phyloP scores from a whole-genome alignment of 2,329 filamentous ascomycete genomes.

The Tolypocladium capitatum region DNA sequence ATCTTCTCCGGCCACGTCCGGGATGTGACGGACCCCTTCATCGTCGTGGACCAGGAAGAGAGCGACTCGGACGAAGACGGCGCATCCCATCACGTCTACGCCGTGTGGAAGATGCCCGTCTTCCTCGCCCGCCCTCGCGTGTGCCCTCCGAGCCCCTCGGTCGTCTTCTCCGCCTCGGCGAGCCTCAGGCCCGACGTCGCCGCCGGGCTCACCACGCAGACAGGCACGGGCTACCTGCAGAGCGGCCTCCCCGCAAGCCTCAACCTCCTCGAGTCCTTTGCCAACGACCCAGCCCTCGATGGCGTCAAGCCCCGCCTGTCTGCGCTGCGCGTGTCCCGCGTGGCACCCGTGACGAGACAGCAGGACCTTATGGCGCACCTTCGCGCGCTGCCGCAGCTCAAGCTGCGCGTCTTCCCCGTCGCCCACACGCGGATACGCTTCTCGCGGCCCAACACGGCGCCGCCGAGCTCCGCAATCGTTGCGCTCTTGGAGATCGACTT shows the following conservation, averaged over 20 bases:
- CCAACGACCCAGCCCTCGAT: conserved; percentile 47
- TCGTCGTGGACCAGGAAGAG: conserved; percentile 30
- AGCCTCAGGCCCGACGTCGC: conserved; percentile 39
- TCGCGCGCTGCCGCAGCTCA: conserved; percentile 47
- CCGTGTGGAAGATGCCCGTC: conserved; percentile 47
- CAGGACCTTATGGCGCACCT: conserved; percentile 51
- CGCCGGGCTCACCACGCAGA: conserved; percentile 11
- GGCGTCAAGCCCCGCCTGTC: conserved; percentile 55
- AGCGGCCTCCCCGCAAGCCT: conserved; percentile 56
- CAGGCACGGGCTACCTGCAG: conserved; percentile 49
- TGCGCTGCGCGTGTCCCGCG: conserved; percentile 59
- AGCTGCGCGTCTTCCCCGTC: conserved; percentile 52
- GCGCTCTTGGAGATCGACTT: conserved; percentile 64
- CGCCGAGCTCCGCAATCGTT: conserved; percentile 47
- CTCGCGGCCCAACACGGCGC: conserved; percentile 46
- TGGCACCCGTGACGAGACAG: conserved; percentile 52
- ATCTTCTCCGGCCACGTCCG: conserved; percentile 44
- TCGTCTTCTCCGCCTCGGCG: conserved; percentile 51
- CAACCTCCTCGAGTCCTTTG: conserved; percentile 66
- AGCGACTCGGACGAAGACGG: conserved; percentile 11
- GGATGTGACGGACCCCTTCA: conserved; percentile 35
- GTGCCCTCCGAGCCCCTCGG: conserved; percentile 50
- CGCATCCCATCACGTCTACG: conserved; percentile 30
- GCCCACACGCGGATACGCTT: conserved; percentile 63
- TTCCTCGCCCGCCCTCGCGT: conserved; percentile 47